These are phyloP conservation scores for Gautieria morchelliformis DNA, from an alignment of 768 basidiomycete genomes.

Conservation along the genomic window DNA sequence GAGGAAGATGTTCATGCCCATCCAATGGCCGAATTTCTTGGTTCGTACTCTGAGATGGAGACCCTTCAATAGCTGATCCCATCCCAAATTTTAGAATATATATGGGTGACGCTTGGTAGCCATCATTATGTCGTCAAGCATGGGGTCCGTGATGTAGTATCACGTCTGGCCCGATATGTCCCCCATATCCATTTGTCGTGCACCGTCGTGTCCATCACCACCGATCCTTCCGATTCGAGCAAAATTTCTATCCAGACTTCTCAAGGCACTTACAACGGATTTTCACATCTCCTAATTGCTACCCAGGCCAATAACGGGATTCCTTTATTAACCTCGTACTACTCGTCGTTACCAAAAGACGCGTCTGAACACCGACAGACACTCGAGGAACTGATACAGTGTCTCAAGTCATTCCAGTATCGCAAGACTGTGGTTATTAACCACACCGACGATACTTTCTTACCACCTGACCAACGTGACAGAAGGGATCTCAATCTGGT, in stretches of 20 bases:
- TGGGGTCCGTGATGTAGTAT: constrained; percentile 52
- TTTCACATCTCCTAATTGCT: constrained; percentile 61
- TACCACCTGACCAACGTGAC: constrained; percentile 43
- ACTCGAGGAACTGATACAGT: constrained; percentile 33
- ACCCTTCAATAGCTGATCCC: background rate
- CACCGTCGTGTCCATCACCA: constrained; percentile 36
- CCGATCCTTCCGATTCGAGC: constrained; percentile 25
- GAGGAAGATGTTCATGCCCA: constrained; percentile 43
- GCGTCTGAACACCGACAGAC: constrained; percentile 20
- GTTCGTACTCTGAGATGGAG: constrained; percentile 25
- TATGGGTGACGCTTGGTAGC: constrained; percentile 57
- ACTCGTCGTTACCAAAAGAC: constrained; percentile 25
- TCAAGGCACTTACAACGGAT: constrained; percentile 32
- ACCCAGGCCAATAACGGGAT: constrained; percentile 64
- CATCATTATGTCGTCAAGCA: constrained; percentile 56
- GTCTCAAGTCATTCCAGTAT: constrained; percentile 47
- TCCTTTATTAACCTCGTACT: constrained; percentile 41
- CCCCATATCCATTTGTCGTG: constrained; percentile 46
- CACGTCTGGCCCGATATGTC: constrained; percentile 35
- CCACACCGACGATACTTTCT: constrained; percentile 51
- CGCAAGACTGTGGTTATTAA: constrained; percentile 53
- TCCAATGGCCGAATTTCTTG: constrained; percentile 57
- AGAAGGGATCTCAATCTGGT: constrained; percentile 60
- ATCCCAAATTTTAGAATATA: constrained; percentile 42
- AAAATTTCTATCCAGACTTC: constrained; percentile 29